Base-by-base conservation (phyloP, 768 basidiomycete species). In the Panaeolus papilionaceus region DNA sequence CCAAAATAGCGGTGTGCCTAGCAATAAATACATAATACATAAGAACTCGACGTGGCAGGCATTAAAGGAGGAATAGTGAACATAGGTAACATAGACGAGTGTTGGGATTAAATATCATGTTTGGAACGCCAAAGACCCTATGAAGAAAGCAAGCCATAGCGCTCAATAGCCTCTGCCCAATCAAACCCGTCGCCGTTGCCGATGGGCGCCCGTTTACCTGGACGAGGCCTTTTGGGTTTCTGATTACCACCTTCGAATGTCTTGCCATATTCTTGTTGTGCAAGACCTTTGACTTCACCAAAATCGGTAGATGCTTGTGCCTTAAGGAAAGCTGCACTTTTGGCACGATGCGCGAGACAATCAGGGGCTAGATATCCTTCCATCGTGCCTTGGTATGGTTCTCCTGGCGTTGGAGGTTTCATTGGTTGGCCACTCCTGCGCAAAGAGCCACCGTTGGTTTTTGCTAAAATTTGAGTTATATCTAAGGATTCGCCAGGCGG, bases 401-500 rank as follows among this genome's bases (percentile, higher is more conserved):
- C 69, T 20, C 62, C 70, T 4, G 62, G 71, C 33, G 74, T 74
- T 33, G 72, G 72, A 0, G 71, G 68, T 58, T 28, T 3, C 91
- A 93, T 92, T 20, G 84, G 77, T 20, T 79, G 79, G 0, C 89
- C 89, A 65, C 90, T 86, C 16, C 79, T 79, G 82, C 84, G 83
- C 11, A 95, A 77, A 18, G 92, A 88, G 12, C 92, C 94, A 2
- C 88, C 87, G 54, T 85, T 81, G 4, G 95, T 97, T 76, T 86
- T 87, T 33, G 80, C 81, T 38, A 99, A 81, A 12, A 93, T 79
- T 45, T 83, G 72, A 10, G 74, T 70, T 69, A 99, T 96, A 74
- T 90, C 87, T 68, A 98, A 75, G 62, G 89, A 92, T 79, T 98
- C 93, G n/a, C 97, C 98, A 0, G 94, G 85, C 0, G 93, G 86